Percentiles rank a stretch among this genome's conserved stretches.
Evolutionary conservation across 305 asterid genomes (phyloP).

Genomic region (Coffea humblotiana): DNA sequence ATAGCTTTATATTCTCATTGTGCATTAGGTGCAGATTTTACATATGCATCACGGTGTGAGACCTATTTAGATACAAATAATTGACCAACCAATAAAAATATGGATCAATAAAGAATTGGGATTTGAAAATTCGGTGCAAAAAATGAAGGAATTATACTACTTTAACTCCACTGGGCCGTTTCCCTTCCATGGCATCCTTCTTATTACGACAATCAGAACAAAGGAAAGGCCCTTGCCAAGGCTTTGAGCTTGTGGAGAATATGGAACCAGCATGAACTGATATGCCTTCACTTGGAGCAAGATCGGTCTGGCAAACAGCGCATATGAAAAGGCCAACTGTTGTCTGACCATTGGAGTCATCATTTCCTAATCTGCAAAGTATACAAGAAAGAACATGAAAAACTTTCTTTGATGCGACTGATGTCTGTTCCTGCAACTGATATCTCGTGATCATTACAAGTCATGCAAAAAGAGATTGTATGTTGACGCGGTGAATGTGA

Average conservation of each 20-base stretch:
- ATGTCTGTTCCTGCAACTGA: background rate
- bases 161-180: conserved; percentile 36
- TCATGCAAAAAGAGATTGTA: background rate
- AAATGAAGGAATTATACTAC: conserved; percentile 23
- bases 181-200: conserved; percentile 76
- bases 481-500: background rate
- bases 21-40: no score
- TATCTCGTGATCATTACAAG: background rate
- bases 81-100: conserved; percentile 30
- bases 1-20: no score
- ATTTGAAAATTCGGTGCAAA: background rate
- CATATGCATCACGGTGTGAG: no score
- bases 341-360: conserved; percentile 53
- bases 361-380: conserved; percentile 82
- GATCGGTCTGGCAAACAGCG: conserved; percentile 92
- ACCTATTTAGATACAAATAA: conserved; percentile 26
- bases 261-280: conserved; percentile 86
- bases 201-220: conserved; percentile 67
- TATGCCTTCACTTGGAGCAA: conserved; percentile 74
- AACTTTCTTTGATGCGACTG: background rate
- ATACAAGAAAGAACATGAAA: background rate
- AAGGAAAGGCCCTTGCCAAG: conserved; percentile 98
- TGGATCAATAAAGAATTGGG: conserved; percentile 19
- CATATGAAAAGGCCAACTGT: conserved; percentile 79
- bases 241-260: conserved; percentile 83